Evolutionary conservation across 495 filamentous ascomycete species (phyloP), one percentile per base, ranked within the genome.

Genomic region (Aspergillus homomorphus): DNA sequence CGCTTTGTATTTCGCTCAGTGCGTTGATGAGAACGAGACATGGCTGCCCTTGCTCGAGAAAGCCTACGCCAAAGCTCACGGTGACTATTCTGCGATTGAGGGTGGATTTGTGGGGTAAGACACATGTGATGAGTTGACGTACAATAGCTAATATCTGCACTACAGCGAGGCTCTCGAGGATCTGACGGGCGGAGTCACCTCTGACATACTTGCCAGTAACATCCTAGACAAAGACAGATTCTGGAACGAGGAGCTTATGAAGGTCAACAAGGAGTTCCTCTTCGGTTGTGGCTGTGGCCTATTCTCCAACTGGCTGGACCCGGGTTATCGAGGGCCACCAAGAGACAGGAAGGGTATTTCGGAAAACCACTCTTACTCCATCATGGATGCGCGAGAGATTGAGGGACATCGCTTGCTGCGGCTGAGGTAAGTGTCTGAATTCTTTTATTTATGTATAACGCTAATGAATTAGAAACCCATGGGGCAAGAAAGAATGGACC

Each of bases 1-100:
- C 20, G 89, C 92, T 0, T 68, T 98, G 6, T 92, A 89, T 62
- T 96, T 95, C 74, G 90, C 91, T 1, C 89, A 91, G 63, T 96
- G 92, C 70, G 82, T 84, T 62, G 84, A 92, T 65, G 79, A 84
- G 22, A 92, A 95, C 66, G 93, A 98, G 75, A 98, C 91, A 0
- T 98, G 93, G 93, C 77, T 98, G 23, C 93, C 93, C 1, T 73
- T 98, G 48, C 82, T 98, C 3, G 93, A 98, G 66, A 98, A 98
- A 71, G 93, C 93, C 0, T 98, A 94, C 72, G 93, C 93, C 46
- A 98, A 98, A 70, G 92, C 91, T 12, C 93, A 98, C 64, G 91
- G 91, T 3, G 90, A 94, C 68, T 96, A 88, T 64, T 80, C 83
- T 12, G 80, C 91, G 1, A 91, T 96, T 49, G 87, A 93, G 59